Evolutionary conservation across 2,329 filamentous ascomycete species (phyloP).

Genomic region (Alternaria angustiovoidea): DNA sequence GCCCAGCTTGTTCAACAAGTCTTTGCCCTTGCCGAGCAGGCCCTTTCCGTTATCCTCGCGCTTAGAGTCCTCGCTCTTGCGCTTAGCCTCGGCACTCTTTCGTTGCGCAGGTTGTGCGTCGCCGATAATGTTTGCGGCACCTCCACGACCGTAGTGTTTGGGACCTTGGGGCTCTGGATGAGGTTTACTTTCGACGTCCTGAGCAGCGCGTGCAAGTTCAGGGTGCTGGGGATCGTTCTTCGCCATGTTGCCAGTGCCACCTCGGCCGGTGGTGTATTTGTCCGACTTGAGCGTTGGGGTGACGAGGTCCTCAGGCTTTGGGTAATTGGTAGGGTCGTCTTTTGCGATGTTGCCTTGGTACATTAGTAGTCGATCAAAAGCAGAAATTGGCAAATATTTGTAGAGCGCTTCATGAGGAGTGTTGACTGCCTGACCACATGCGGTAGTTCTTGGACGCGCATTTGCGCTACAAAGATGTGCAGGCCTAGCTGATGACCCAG

Average conservation of each 20-base stretch:
- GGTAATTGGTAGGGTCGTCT: conserved; percentile 44
- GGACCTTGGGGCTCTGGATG: conserved; percentile 64
- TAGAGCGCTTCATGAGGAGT: neutral
- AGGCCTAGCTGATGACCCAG: neutral
- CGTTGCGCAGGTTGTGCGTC: conserved; percentile 45
- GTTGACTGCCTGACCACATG: neutral
- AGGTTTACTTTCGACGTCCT: conserved; percentile 75
- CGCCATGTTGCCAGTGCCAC: conserved; percentile 88
- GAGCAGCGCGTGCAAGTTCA: conserved; percentile 75
- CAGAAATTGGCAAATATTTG: conserved; percentile 1
- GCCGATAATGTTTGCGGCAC: conserved; percentile 70
- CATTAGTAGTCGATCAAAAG: conserved; percentile 3
- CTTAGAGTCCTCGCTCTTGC: conserved; percentile 25
- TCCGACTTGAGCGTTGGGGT: conserved; percentile 84
- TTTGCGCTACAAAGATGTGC: neutral
- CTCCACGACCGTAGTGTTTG: conserved; percentile 76
- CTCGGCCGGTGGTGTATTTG: conserved; percentile 89
- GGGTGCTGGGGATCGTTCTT: conserved; percentile 72
- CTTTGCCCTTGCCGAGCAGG: conserved; percentile 63
- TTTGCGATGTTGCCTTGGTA: conserved; percentile 58
- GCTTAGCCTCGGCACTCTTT: conserved; percentile 45
- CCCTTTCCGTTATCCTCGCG: conserved; percentile 39
- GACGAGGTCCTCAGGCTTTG: conserved; percentile 68
- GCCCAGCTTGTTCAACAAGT: conserved; percentile 54
- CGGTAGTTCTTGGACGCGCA: neutral